Base-by-base conservation (phyloP, 768 basidiomycete genomes). In the Kwoniella sp. region DNA sequence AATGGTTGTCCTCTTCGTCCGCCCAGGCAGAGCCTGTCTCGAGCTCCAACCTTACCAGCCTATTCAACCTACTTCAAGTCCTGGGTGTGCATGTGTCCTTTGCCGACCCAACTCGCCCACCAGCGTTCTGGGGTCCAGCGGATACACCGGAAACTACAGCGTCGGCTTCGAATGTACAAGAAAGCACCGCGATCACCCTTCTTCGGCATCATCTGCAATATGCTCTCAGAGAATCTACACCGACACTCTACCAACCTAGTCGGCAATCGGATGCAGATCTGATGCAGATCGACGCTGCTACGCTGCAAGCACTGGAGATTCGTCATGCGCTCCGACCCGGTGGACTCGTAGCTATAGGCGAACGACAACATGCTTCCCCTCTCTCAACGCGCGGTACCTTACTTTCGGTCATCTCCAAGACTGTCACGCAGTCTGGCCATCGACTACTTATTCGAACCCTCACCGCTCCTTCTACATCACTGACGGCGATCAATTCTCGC, bases 281-380 rank as follows among this genome's bases (percentile, higher is more conserved):
- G 36, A 78, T 80, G 79, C 77, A 74, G 25, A 78, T 80, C 49
- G 79, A 80, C 52, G 79, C 79, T 12, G 74, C 79, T 4, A 80
- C 79, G 15, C 60, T 80, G 2, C 71, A 74, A 19, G 77, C 77
- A 12, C 65, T 80, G 2, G 79, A 80, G 59, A 74, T 80, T 30
- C 64, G 77, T 21, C 79, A 80, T 59, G 67, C 79, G 9, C 37
- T 78, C 1, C 70, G 76, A n/a, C 69, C 68, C 4, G 74, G 72
- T 12, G 70, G 68, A 19, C 33, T 64, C 15, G 37, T 58, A 2
- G 53, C 63, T 22, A 57, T 46, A 19, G 52, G 61, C 13, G 56
- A 63, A 15, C 46, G 57, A 4, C 60, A 58, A 64, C 59, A 61
- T 19, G 17, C 37, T 2, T 73, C 74, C 2, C 73, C 74, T 2